These are phyloP conservation scores for Thelonectria discophora DNA, from an alignment of 2,329 filamentous ascomycete genomes.

Conservation along the genomic window DNA sequence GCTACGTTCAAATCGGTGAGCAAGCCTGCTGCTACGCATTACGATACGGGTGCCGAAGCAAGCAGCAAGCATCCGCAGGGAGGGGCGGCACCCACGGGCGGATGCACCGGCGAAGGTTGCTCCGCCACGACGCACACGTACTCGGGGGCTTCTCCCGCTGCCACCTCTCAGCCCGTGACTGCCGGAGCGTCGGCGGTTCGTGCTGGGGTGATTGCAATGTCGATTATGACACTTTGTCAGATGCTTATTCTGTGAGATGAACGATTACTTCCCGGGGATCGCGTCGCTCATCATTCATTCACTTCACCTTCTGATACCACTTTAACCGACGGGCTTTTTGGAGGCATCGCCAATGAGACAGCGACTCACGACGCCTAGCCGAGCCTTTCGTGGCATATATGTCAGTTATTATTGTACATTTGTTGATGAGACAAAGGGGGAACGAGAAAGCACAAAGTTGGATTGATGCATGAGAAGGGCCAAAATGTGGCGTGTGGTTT, in stretches of 20 bases:
- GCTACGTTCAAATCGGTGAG: constrained; percentile 31
- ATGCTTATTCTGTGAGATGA: constrained; percentile 40
- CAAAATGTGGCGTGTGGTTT: background rate
- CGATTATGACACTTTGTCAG: constrained; percentile 41
- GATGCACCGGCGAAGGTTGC: constrained; percentile 39
- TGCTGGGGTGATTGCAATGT: constrained; percentile 39
- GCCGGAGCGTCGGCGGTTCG: constrained; percentile 55
- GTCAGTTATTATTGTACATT: constrained; percentile 12
- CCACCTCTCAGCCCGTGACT: constrained; percentile 51
- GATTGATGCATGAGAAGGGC: background rate
- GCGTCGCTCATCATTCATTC: background rate
- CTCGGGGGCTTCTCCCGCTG: constrained; percentile 21
- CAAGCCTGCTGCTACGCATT: constrained; percentile 31
- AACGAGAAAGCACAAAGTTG: background rate
- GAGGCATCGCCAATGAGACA: constrained; percentile 16
- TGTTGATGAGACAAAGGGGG: constrained; percentile 1
- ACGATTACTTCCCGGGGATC: background rate
- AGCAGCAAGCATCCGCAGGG: constrained; percentile 29
- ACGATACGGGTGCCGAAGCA: constrained; percentile 26
- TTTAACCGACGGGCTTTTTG: constrained; percentile 13
- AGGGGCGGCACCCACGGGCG: constrained; percentile 37
- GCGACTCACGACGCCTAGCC: background rate
- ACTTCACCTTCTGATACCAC: constrained; percentile 4
- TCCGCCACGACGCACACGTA: constrained; percentile 25
- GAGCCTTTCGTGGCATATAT: constrained; percentile 5